Evolutionary conservation across 352 stramenopile species (phyloP).

Genomic region (Salisapilia sapeloensis): DNA sequence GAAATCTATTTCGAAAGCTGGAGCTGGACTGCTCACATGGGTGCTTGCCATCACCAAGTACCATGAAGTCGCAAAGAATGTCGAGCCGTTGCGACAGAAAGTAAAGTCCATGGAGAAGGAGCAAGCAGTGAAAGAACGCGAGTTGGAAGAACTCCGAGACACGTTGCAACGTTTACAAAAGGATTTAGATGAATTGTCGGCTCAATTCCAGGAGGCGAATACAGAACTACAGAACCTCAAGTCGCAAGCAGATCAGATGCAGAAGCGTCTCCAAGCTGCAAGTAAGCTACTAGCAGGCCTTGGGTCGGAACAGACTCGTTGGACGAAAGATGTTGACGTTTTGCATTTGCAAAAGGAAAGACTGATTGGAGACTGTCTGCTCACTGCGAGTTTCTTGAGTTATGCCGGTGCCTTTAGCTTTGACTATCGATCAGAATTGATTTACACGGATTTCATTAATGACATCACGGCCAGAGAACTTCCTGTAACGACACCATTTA

Average conservation of each 20-base stretch:
- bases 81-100: constrained; percentile 83
- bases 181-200: constrained; percentile 83
- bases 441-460: constrained; percentile 80
- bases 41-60: constrained; percentile 93
- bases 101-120: constrained; percentile 91
- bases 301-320: constrained; percentile 81
- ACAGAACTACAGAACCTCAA: constrained; percentile 85
- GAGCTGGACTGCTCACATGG: constrained; percentile 84
- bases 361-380: constrained; percentile 80
- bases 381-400: constrained; percentile 83
- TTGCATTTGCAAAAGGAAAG: constrained; percentile 71
- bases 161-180: constrained; percentile 69
- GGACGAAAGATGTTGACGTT: constrained; percentile 84
- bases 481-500: constrained; percentile 78
- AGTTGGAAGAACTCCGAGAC: constrained; percentile 69
- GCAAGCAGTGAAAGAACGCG: constrained; percentile 81
- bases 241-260: constrained; percentile 87
- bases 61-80: constrained; percentile 90
- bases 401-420: constrained; percentile 86
- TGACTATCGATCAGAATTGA: constrained; percentile 78
- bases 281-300: constrained; percentile 88
- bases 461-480: constrained; percentile 64
- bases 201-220: constrained; percentile 84
- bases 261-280: constrained; percentile 84
- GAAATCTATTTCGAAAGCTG: constrained; percentile 87